These are phyloP conservation scores for Metschnikowia matae DNA, from an alignment of 805 yeast species.

Conservation along the genomic window DNA sequence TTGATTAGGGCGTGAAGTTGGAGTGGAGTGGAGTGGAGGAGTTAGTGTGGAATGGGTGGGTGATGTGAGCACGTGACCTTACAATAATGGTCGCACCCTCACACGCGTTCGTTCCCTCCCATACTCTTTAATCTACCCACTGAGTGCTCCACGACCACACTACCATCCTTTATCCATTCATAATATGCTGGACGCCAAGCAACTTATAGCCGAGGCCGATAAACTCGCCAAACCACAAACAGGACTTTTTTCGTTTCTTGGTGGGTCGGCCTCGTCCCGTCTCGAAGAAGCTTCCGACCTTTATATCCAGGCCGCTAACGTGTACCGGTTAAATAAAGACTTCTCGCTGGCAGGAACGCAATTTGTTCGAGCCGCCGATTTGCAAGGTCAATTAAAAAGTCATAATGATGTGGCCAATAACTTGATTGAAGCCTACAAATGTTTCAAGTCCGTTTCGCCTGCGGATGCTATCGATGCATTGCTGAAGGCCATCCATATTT, in stretches of 20 bases:
- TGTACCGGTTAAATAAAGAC: constrained; percentile 73
- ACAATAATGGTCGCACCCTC: no score
- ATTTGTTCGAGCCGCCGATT: constrained; percentile 80
- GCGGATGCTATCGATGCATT: constrained; percentile 73
- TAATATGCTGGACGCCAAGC: constrained; percentile 33
- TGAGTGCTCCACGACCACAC: not conserved
- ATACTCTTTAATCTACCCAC: no score
- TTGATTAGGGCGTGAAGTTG: no score
- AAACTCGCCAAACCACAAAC: constrained; percentile 52
- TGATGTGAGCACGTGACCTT: no score
- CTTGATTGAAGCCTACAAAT: constrained; percentile 73
- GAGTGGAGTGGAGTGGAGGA: no score
- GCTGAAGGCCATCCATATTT: constrained; percentile 72
- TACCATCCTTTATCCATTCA: not conserved
- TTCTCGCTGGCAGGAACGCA: constrained; percentile 72
- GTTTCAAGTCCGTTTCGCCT: constrained; percentile 71
- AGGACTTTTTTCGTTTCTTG: constrained; percentile 62
- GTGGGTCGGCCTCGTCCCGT: constrained; percentile 60
- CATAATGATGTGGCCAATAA: constrained; percentile 91
- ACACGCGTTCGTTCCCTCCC: no score
- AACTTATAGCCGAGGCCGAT: constrained; percentile 42
- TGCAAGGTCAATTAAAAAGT: constrained; percentile 68
- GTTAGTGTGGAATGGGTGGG: no score
- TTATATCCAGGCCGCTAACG: constrained; percentile 90
- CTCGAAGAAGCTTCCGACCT: constrained; percentile 91